phyloP scores from a whole-genome alignment of 352 stramenopile genomes.

The Phytophthora hibernalis region DNA sequence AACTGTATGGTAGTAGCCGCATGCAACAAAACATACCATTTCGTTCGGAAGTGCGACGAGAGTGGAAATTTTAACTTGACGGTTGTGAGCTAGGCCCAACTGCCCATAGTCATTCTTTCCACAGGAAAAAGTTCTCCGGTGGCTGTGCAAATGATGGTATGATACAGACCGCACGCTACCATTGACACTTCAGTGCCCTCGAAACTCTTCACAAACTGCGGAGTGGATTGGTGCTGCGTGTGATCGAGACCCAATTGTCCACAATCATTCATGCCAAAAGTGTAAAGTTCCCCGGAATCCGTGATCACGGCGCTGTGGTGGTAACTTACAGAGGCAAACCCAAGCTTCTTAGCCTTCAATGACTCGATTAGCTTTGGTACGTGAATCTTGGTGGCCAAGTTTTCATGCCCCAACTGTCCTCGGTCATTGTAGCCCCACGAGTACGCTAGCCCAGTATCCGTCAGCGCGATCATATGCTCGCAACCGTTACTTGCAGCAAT shows the following conservation, averaged over 20 bases:
- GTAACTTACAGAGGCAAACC: slow-evolving; percentile 85
- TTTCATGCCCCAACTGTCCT: slow-evolving; percentile 87
- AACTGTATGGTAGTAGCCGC: slow-evolving; percentile 88
- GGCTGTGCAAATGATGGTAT: slow-evolving; percentile 82
- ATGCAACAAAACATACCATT: slow-evolving; percentile 81
- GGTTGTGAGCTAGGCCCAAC: slow-evolving; percentile 80
- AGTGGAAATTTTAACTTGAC: slow-evolving; percentile 75
- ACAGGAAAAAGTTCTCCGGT: slow-evolving; percentile 72
- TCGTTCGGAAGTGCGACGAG: slow-evolving; percentile 71
- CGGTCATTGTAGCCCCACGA: slow-evolving; percentile 92
- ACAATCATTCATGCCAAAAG: slow-evolving; percentile 92
- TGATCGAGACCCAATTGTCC: slow-evolving; percentile 86
- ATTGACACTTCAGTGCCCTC: slow-evolving; percentile 77
- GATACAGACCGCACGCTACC: slow-evolving; percentile 85
- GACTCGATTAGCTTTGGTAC: slow-evolving; percentile 86
- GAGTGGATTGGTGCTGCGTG: slow-evolving; percentile 76
- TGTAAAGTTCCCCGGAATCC: slow-evolving; percentile 80
- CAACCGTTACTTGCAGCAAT: slow-evolving; percentile 90
- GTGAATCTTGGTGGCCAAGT: slow-evolving; percentile 86
- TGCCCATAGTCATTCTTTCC: slow-evolving; percentile 92
- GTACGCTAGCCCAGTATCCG: slow-evolving; percentile 79
- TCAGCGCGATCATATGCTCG: slow-evolving; percentile 89
- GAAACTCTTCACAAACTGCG: slow-evolving; percentile 81
- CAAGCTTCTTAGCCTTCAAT: slow-evolving; percentile 84
- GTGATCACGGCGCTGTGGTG: slow-evolving; percentile 86